Conservation (phyloP, 2,329 filamentous ascomycete genomes). For the Phialophora expanda region DNA sequence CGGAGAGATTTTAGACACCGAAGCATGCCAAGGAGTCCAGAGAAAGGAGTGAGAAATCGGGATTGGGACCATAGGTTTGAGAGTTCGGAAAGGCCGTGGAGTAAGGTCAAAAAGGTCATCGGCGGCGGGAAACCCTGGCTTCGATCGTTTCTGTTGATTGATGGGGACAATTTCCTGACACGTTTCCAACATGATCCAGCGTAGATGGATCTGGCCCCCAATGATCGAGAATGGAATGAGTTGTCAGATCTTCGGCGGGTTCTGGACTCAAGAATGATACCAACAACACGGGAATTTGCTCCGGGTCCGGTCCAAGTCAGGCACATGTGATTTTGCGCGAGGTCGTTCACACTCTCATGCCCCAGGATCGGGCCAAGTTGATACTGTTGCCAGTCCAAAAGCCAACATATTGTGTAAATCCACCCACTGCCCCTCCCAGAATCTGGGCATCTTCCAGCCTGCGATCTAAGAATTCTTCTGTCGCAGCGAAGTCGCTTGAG, state of each 20-base stretch:
- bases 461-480: slow-evolving; percentile 77
- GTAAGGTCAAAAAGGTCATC: neutral
- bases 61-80: neutral
- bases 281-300: neutral
- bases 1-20: no score
- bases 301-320: neutral
- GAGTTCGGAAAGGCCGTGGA: neutral
- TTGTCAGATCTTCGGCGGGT: neutral
- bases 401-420: slow-evolving; percentile 75
- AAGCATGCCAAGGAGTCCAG: neutral
- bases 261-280: neutral
- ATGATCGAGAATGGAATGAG: no score
- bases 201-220: no score
- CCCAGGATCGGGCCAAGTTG: slow-evolving; percentile 87
- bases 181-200: no score
- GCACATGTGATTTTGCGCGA: neutral
- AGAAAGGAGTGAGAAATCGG: neutral
- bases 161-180: neutral
- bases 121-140: neutral
- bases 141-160: neutral
- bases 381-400: slow-evolving; percentile 78
- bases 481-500: slow-evolving; percentile 74
- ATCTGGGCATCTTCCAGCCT: slow-evolving; percentile 72
- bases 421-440: slow-evolving; percentile 66
- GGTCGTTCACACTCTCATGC: slow-evolving; percentile 69